phyloP scores from a whole-genome alignment of 352 stramenopile genomes.

The Phytophthora macrochlamydospora region DNA sequence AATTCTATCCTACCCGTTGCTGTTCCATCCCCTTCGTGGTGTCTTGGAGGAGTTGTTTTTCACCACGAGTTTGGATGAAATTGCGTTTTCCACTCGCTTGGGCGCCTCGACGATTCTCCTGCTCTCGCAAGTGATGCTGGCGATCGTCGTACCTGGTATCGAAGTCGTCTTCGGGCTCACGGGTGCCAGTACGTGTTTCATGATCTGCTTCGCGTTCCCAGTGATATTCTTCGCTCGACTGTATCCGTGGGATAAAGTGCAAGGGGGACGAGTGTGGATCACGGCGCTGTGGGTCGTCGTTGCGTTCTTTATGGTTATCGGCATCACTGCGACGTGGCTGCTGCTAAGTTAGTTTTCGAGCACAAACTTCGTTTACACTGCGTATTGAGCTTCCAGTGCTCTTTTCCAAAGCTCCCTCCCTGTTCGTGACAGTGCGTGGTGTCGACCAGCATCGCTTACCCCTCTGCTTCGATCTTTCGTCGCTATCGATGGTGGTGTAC shows the following conservation, averaged over 20 bases:
- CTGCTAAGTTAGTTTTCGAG: constrained; percentile 20
- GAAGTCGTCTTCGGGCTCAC: constrained; percentile 75
- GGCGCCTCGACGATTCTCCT: constrained; percentile 56
- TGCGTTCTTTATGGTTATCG: constrained; percentile 41
- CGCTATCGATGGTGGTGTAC: not conserved
- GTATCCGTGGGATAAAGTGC: constrained; percentile 54
- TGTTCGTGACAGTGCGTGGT: constrained; percentile 25
- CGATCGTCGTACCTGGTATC: constrained; percentile 63
- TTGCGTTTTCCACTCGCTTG: constrained; percentile 58
- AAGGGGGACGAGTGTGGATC: constrained; percentile 41
- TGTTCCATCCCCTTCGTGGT: constrained; percentile 73
- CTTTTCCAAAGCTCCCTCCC: constrained; percentile 29
- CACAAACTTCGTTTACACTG: constrained; percentile 9
- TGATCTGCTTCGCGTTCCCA: constrained; percentile 82
- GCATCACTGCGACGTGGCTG: constrained; percentile 34
- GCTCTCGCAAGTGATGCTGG: constrained; percentile 58
- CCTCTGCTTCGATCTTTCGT: constrained; percentile 8
- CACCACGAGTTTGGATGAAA: constrained; percentile 45
- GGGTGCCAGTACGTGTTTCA: constrained; percentile 67
- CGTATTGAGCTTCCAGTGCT: constrained; percentile 22
- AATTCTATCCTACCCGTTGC: constrained; percentile 72
- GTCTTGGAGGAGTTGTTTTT: constrained; percentile 68
- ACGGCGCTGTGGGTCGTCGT: constrained; percentile 42
- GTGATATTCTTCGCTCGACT: constrained; percentile 62
- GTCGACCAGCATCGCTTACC: constrained; percentile 13